phyloP scores from a whole-genome alignment of 306 rosid species.

The Cicer yamashitae region DNA sequence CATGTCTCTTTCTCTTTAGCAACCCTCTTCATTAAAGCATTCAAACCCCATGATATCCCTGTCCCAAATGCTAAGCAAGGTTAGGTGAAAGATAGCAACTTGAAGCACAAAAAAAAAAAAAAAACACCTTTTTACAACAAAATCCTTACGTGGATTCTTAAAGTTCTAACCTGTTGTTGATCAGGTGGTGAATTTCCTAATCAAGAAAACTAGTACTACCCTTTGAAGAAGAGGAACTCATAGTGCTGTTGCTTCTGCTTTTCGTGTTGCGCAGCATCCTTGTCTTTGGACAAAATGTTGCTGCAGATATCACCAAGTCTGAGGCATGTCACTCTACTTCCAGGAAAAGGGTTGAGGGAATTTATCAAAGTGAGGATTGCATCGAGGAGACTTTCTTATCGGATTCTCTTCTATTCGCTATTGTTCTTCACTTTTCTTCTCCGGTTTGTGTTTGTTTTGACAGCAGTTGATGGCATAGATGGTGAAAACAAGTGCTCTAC shows the following conservation, averaged over 20 bases:
- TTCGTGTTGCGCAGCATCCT: slow-evolving; percentile 4
- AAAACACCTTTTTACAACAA: slow-evolving; percentile 57
- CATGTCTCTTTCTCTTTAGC: slow-evolving; percentile 87
- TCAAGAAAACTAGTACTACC: slow-evolving; percentile 29
- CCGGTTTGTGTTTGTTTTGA: slow-evolving; percentile 83
- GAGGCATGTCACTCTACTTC: slow-evolving; percentile 85
- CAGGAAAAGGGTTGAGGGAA: slow-evolving; percentile 86
- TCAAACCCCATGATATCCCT: slow-evolving; percentile 46
- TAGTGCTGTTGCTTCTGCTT: neutral
- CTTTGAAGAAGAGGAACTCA: slow-evolving; percentile 33
- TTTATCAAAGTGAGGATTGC: slow-evolving; percentile 78
- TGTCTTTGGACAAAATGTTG: slow-evolving; percentile 64
- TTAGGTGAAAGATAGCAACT: slow-evolving; percentile 85
- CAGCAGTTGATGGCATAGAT: slow-evolving; percentile 81
- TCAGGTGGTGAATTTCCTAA: slow-evolving; percentile 53
- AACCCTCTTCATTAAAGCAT: slow-evolving; percentile 51
- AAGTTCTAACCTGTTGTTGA: slow-evolving; percentile 47
- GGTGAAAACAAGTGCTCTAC: slow-evolving; percentile 84
- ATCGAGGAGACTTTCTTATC: slow-evolving; percentile 73
- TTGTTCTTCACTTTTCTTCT: slow-evolving; percentile 88
- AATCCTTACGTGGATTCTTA: slow-evolving; percentile 50
- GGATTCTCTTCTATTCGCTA: slow-evolving; percentile 86
- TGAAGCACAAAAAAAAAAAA: slow-evolving; percentile 45
- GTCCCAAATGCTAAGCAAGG: slow-evolving; percentile 86
- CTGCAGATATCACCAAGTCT: slow-evolving; percentile 91